Percentiles rank a stretch among this genome's conserved stretches.
Conservation (phyloP, 345 rosid genomes). For the Eucalyptus melliodora region DNA sequence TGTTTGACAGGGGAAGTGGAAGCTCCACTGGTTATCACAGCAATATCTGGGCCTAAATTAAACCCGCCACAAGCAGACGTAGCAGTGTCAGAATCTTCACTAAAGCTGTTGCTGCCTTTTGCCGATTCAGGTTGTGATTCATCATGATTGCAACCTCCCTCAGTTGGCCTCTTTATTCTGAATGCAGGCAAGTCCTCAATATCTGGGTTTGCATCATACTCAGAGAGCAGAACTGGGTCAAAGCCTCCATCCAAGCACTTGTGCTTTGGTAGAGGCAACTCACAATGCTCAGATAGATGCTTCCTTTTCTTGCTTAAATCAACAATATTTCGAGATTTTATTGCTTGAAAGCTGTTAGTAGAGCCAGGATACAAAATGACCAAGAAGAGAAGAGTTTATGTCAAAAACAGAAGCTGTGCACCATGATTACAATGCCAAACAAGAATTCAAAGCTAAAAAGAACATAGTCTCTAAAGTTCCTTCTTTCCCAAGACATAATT, state of each 20-base stretch:
- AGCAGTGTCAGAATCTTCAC: slow-evolving; percentile 13
- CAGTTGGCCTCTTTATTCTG: background rate
- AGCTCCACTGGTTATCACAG: background rate
- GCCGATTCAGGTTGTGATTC: slow-evolving; percentile 26
- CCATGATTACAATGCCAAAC: background rate
- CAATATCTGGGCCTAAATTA: background rate
- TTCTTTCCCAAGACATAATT: background rate
- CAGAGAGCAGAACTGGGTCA: background rate
- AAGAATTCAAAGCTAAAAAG: background rate
- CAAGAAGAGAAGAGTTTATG: background rate
- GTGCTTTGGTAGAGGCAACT: slow-evolving; percentile 41
- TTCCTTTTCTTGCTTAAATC: slow-evolving; percentile 46
- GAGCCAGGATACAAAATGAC: background rate
- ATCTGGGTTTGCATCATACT: background rate
- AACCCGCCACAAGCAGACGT: slow-evolving; percentile 1
- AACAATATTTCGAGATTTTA: background rate
- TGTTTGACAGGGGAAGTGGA: slow-evolving; percentile 10
- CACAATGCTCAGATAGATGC: slow-evolving; percentile 26
- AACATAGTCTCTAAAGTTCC: background rate
- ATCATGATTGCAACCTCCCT: background rate
- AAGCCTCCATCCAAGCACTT: slow-evolving; percentile 21
- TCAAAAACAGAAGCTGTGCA: background rate
- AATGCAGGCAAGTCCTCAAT: background rate
- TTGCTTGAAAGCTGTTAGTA: slow-evolving; percentile 4
- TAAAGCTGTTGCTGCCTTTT: slow-evolving; percentile 32